Conservation (phyloP, 192 early-diverging fungal species). For the Globomyces pollinis-pini region DNA sequence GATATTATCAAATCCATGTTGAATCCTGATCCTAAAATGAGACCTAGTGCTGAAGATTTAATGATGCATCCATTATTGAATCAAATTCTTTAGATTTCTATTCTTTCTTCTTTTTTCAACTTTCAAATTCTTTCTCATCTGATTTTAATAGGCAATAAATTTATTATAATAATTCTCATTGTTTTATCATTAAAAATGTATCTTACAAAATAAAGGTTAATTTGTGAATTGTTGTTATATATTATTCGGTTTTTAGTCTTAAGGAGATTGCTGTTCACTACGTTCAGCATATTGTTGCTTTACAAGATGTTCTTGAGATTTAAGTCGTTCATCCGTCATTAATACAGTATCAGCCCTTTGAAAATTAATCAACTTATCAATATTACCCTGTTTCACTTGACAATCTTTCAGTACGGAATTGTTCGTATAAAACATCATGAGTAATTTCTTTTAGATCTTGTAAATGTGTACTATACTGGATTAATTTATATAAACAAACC, state of each 20-base stretch:
- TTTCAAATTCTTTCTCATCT: not conserved
- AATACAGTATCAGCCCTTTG: not conserved
- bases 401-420: constrained; percentile 54
- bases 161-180: too few relatives aligned
- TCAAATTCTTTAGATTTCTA: too few relatives aligned
- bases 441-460: constrained; percentile 62
- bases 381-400: constrained; percentile 20
- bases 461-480: constrained; percentile 74
- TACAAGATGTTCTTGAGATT: not conserved
- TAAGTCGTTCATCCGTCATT: not conserved
- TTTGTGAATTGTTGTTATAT: too few relatives aligned
- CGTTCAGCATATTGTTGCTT: constrained; percentile 3
- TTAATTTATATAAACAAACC: too few relatives aligned
- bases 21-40: constrained; percentile 40
- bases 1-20: constrained; percentile 64
- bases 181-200: too few relatives aligned
- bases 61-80: constrained; percentile 36
- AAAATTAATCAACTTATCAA: not conserved
- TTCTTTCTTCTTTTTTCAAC: not conserved
- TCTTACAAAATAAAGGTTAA: too few relatives aligned
- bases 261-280: not conserved
- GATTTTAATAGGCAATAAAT: too few relatives aligned
- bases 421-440: constrained; percentile 52
- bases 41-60: constrained; percentile 49
- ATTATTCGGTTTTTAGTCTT: not conserved